Evolutionary conservation across 1,284 basidiomycete species (phyloP), one percentile per base, ranked within the genome.

Genomic region (Xerocomus cyaneibrunnescens): DNA sequence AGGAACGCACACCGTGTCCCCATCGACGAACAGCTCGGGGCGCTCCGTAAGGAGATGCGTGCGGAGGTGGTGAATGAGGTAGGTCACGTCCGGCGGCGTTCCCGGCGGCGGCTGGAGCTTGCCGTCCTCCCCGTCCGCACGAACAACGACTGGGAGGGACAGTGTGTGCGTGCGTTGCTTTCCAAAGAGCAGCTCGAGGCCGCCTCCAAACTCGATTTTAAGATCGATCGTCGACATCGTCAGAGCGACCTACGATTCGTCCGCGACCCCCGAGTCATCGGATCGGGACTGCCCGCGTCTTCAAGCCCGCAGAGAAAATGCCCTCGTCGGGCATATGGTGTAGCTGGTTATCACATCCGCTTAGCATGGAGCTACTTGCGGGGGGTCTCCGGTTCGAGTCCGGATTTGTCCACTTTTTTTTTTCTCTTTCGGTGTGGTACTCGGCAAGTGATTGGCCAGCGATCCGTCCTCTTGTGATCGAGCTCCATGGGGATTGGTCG

Each of bases 11-110:
- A 98, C 90, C 34, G 87, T 92, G 27, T 83, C 84, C 7, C 86
- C 85, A 56, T 98, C 94, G 45, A 91, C 80, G 66, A 99, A 98
- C 53, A 99, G 77, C 66, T 97, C 94, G 36, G 83, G 84, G 16
- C 96, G 77, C 66, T 96, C 94, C 57, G 81, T 87, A 60, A 98
- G 76, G 49, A 95, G 68, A 61, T 90, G 84, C 53, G 87, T 81
- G 55, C 85, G 81, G 59, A 99, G 80, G 73, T 90, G 85, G 51
- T 81, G 77, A 37, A 98, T 87, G 36, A 98, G 77, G 66, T 85
- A 89, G 2, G 82, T 73, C 57, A 98, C 74, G 62, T 93, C 85
- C 16, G 79, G 74, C 16, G 79, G 74, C 19, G 47, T 13, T 17
- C 3, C 31, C 28, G 28, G 1, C 14, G 27, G 0, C 9, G 32